Conservation (phyloP, 1,284 basidiomycete species). For the Sphaerobolus stellatus region DNA sequence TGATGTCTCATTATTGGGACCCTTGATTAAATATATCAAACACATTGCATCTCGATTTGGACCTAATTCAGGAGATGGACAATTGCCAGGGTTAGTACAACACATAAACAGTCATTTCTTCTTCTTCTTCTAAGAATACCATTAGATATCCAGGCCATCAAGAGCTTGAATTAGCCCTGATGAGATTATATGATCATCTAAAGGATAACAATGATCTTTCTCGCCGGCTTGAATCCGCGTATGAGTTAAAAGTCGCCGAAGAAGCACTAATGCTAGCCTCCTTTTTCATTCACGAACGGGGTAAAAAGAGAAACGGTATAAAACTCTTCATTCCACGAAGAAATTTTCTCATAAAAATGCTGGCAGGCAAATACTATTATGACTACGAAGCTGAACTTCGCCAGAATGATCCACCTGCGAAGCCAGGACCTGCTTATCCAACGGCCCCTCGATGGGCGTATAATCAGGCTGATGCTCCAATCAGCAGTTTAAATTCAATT, state of each 20-base stretch:
- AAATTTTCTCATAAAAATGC: background rate
- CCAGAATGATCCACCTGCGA: conserved; percentile 18
- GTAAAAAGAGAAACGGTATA: conserved; percentile 11
- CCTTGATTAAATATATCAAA: conserved; percentile 19
- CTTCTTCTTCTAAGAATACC: background rate
- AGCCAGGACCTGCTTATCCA: conserved; percentile 17
- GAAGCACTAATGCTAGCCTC: conserved; percentile 16
- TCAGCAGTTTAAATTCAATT: conserved; percentile 16
- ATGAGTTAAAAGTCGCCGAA: conserved; percentile 10
- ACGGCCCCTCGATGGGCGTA: conserved; percentile 20
- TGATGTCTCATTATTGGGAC: conserved; percentile 15
- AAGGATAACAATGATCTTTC: background rate
- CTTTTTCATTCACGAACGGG: conserved; percentile 25
- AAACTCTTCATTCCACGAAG: background rate
- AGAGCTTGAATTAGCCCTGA: conserved; percentile 21
- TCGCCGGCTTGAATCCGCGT: background rate
- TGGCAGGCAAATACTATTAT: conserved; percentile 19
- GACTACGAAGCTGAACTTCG: conserved; percentile 22
- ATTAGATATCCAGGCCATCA: conserved; percentile 24
- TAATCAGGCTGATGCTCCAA: conserved; percentile 20
- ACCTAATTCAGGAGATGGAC: conserved; percentile 11
- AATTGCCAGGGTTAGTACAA: conserved; percentile 18
- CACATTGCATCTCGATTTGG: conserved; percentile 21
- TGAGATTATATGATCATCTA: conserved; percentile 17
- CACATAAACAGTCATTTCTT: background rate